Conservation (phyloP, 2,329 filamentous ascomycete genomes). For the Fusarium marasasianum region DNA sequence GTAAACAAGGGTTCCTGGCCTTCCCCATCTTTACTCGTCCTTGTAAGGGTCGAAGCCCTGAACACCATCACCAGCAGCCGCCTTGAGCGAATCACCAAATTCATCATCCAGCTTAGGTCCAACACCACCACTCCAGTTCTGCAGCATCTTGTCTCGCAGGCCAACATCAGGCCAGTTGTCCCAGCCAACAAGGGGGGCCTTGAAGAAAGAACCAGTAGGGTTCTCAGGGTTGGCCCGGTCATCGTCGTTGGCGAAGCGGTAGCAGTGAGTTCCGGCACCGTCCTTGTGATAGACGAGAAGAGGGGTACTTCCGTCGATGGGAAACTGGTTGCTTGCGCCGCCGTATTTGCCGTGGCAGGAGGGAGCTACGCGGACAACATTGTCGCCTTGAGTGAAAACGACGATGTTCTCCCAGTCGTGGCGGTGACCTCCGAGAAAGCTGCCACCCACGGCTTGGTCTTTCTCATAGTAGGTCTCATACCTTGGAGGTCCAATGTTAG, state of each 20-base stretch:
- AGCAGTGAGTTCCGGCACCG: constrained; percentile 42
- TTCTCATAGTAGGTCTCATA: constrained; percentile 56
- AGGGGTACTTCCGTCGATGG: constrained; percentile 30
- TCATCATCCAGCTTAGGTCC: constrained; percentile 44
- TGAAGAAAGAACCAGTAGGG: constrained; percentile 38
- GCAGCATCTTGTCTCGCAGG: constrained; percentile 40
- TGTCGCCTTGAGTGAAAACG: constrained; percentile 44
- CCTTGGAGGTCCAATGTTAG: neutral
- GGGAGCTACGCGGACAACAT: constrained; percentile 42
- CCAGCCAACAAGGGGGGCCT: constrained; percentile 43
- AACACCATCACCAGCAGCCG: constrained; percentile 41
- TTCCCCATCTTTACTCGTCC: constrained; percentile 17
- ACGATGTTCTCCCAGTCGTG: constrained; percentile 56
- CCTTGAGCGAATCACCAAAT: constrained; percentile 36
- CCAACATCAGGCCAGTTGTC: constrained; percentile 40
- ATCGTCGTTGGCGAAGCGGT: constrained; percentile 44
- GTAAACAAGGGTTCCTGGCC: neutral
- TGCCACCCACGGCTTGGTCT: constrained; percentile 49
- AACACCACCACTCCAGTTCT: constrained; percentile 42
- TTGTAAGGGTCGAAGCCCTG: constrained; percentile 41
- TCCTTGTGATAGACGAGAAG: constrained; percentile 47
- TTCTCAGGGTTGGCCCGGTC: constrained; percentile 42
- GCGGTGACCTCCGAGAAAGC: constrained; percentile 48
- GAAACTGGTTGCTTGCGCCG: constrained; percentile 36
- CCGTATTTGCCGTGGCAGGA: constrained; percentile 43